Evolutionary conservation across 2,329 filamentous ascomycete genomes (phyloP), one percentile per base, ranked within the genome.

Genomic region (Scytalidium sp.): DNA sequence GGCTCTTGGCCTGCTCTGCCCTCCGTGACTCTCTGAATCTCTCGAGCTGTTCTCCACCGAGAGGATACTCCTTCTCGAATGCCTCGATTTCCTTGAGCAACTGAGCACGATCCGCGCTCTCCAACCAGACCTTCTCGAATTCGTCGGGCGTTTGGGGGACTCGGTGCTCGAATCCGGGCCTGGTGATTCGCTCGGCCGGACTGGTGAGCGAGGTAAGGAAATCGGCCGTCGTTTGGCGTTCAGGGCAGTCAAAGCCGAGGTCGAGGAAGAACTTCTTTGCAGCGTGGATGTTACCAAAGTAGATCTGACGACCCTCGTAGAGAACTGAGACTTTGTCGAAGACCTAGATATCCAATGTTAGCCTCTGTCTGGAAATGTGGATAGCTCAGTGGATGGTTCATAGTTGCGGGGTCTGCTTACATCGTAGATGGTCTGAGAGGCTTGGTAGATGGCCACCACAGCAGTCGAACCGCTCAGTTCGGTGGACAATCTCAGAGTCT

Each of bases 161-260:
- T 3, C 74, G 74, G 54, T 81, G 63, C 60, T 85, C 78, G 65
- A 74, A 84, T 2, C 80, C 82, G 15, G 75, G 63, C 39, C 74
- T 75, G 17, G 83, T 64, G 25, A 78, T 70, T 25, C 84, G 73
- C 51, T 84, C 83, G 48, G 81, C 72, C 2, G 76, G 70, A 41
- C 81, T 80, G 7, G 83, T 90, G 60, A 92, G 84, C 2, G 85
- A 89, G 0, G 88, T 92, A 27, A 92, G 69, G 67, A 92, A 93
- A 64, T 93, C 88, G 3, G 83, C 61, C 1, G 63, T 65, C 2
- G 64, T 66, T 40, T 64, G 61, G 13, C 87, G 78, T 19, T 82
- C 76, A 0, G 87, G 86, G 60, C 86, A 89, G 15, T 81, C 74
- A 57, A 90, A 92, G 0, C 88, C 88, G 29, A 91, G 73, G n/a